Percentiles rank a stretch among this genome's conserved stretches.
Conservation (phyloP, 2,329 filamentous ascomycete genomes). For the Rugonectria rugulosa region DNA sequence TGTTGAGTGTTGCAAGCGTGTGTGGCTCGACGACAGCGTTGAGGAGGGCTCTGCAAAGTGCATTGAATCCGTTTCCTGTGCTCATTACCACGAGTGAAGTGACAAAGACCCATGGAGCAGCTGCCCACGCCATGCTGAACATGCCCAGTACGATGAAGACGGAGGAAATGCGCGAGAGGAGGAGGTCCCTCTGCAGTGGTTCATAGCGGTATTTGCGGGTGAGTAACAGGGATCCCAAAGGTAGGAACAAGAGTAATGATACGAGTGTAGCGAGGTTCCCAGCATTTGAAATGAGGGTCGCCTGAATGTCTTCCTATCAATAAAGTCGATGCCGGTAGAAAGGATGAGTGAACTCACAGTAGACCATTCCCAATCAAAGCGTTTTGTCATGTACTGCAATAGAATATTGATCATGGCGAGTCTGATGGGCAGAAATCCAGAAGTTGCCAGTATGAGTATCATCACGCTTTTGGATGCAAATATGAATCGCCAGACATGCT, state of each 20-base stretch:
- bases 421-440: slow-evolving; percentile 38
- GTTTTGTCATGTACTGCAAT: slow-evolving; percentile 61
- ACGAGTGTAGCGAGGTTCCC: slow-evolving; percentile 48
- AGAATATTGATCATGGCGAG: slow-evolving; percentile 46
- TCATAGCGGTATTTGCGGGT: slow-evolving; percentile 41
- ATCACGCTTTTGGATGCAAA: slow-evolving; percentile 48
- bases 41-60: slow-evolving; percentile 58
- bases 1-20: slow-evolving; percentile 62
- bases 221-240: slow-evolving; percentile 43
- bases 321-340: background rate
- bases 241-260: slow-evolving; percentile 49
- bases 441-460: slow-evolving; percentile 47
- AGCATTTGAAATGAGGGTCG: slow-evolving; percentile 51
- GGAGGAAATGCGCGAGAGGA: slow-evolving; percentile 47
- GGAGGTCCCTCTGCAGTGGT: slow-evolving; percentile 49
- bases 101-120: slow-evolving; percentile 45
- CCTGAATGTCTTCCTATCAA: slow-evolving; percentile 36
- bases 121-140: slow-evolving; percentile 48
- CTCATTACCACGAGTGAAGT: slow-evolving; percentile 54
- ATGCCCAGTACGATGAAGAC: slow-evolving; percentile 43
- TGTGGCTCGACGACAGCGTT: slow-evolving; percentile 61
- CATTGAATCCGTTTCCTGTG: slow-evolving; percentile 52
- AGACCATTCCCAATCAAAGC: slow-evolving; percentile 58
- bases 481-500: slow-evolving; percentile 50
- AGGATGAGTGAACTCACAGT: slow-evolving; percentile 36